Evolutionary conservation across 1,139 yeast genomes (phyloP).

Genomic region (Magnusiomyces suaveolens): DNA sequence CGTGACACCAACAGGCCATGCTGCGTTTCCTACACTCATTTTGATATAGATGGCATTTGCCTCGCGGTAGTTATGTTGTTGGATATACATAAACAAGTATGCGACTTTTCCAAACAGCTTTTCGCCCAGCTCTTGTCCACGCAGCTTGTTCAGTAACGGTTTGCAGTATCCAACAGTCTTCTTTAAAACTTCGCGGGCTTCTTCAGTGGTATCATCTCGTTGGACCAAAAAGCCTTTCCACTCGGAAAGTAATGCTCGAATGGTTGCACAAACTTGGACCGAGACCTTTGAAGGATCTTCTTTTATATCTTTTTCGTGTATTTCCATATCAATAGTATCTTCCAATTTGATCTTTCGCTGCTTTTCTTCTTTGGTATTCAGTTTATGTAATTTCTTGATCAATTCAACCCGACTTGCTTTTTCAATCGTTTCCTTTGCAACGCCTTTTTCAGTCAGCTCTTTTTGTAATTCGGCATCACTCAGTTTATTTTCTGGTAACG

Average conservation of each 20-base stretch:
- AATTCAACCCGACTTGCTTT: conserved; percentile 33
- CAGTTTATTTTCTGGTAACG: conserved; percentile 14
- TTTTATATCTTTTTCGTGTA: conserved; percentile 34
- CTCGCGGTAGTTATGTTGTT: conserved; percentile 41
- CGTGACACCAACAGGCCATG: conserved; percentile 87
- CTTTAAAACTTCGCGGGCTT: conserved; percentile 26
- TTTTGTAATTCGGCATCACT: conserved; percentile 44
- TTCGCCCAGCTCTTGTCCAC: conserved; percentile 39
- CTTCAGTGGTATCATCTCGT: conserved; percentile 16
- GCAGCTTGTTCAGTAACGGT: conserved; percentile 49
- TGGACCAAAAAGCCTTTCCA: conserved; percentile 37
- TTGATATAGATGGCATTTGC: conserved; percentile 69
- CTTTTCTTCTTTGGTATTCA: conserved; percentile 18
- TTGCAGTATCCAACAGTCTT: conserved; percentile 57
- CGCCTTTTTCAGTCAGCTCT: conserved; percentile 35
- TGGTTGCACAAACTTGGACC: conserved; percentile 40
- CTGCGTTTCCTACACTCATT: conserved; percentile 76
- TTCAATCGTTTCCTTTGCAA: conserved; percentile 1
- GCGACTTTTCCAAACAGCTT: conserved; percentile 48
- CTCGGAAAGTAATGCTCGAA: conserved; percentile 38
- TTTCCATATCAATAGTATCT: conserved; percentile 10
- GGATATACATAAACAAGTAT: conserved; percentile 53
- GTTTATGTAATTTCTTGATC: conserved; percentile 19
- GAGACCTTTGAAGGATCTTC: conserved; percentile 31
- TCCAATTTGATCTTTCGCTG: conserved; percentile 21